A percentile compares a stretch with the other conserved stretches of the same genome.
These are phyloP conservation scores for Cutaneotrichosporon dermatis DNA, from an alignment of 1,284 basidiomycete genomes.

Conservation along the genomic window DNA sequence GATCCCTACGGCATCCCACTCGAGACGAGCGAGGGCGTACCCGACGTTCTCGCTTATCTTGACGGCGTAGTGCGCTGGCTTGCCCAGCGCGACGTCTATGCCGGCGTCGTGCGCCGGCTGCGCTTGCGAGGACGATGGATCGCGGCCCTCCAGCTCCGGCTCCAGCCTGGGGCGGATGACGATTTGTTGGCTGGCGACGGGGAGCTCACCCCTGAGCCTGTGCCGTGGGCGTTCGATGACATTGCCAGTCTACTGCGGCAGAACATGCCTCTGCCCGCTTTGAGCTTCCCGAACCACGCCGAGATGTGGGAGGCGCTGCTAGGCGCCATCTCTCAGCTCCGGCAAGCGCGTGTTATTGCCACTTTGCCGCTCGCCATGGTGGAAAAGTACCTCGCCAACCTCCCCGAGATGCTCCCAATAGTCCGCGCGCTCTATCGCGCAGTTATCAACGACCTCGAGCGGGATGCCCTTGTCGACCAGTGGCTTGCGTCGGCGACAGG, in stretches of 20 bases:
- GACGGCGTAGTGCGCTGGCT: slow-evolving; percentile 59
- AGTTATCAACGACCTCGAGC: slow-evolving; percentile 1
- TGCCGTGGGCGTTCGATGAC: slow-evolving; percentile 48
- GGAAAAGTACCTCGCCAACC: slow-evolving; percentile 2
- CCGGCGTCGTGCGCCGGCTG: slow-evolving; percentile 8
- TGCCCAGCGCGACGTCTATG: slow-evolving; percentile 3
- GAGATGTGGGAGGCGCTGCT: slow-evolving; percentile 57
- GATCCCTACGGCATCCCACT: slow-evolving; percentile 79
- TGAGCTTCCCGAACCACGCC: slow-evolving; percentile 55
- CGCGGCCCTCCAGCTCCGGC: neutral
- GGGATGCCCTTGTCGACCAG: slow-evolving; percentile 17
- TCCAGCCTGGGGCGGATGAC: too few species aligned
- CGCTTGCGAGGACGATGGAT: slow-evolving; percentile 1
- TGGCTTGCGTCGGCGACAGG: slow-evolving; percentile 17
- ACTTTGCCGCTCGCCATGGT: neutral
- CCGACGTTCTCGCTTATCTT: slow-evolving; percentile 58
- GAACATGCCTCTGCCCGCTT: slow-evolving; percentile 65
- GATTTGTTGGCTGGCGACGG: neutral
- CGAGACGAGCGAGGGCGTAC: slow-evolving; percentile 63
- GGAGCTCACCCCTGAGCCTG: neutral
- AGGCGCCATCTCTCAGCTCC: slow-evolving; percentile 10
- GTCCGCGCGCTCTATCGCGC: slow-evolving; percentile 22
- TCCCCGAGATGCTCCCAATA: slow-evolving; percentile 16
- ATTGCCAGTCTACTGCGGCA: slow-evolving; percentile 66
- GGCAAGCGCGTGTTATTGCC: neutral